These are phyloP conservation scores for Cercophora scortea DNA, from an alignment of 495 filamentous ascomycete species.

Conservation along the genomic window DNA sequence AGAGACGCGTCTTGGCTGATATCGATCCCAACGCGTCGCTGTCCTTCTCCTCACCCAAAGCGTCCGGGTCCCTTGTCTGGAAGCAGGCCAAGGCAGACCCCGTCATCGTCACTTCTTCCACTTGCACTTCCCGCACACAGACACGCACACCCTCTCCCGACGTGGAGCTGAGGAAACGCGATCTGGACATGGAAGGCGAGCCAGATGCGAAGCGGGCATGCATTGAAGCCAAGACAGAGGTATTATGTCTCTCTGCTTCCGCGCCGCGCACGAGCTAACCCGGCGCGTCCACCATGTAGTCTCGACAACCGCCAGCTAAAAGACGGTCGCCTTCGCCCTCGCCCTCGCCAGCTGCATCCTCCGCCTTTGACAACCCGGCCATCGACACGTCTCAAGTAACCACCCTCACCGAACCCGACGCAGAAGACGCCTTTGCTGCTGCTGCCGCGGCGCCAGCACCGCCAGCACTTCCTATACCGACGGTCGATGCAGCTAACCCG, in stretches of 20 bases:
- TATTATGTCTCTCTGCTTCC: not conserved
- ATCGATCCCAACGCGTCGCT: slow-evolving; percentile 34
- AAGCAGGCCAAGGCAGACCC: not conserved
- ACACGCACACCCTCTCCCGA: too few species aligned
- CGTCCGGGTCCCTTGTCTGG: not conserved
- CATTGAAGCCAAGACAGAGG: not conserved
- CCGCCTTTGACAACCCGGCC: slow-evolving; percentile 29
- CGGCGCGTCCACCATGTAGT: not conserved
- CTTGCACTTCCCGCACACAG: not conserved
- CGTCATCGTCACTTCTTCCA: not conserved
- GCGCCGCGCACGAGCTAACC: not conserved
- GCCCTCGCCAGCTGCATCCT: slow-evolving; percentile 18
- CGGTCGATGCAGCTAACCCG: slow-evolving; percentile 3
- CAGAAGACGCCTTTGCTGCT: not conserved
- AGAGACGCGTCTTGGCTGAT: slow-evolving; percentile 38
- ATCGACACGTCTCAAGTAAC: slow-evolving; percentile 30
- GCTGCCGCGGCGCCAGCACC: not conserved
- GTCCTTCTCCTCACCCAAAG: slow-evolving; percentile 1
- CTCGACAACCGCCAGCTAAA: not conserved
- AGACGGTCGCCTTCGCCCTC: slow-evolving; percentile 17
- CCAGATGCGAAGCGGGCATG: too few species aligned
- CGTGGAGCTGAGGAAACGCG: not conserved
- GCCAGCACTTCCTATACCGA: not conserved
- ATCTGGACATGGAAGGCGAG: too few species aligned
- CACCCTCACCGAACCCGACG: slow-evolving; percentile 31